Conservation (phyloP, 2,329 filamentous ascomycete genomes). For the Aspergillus ustus region DNA sequence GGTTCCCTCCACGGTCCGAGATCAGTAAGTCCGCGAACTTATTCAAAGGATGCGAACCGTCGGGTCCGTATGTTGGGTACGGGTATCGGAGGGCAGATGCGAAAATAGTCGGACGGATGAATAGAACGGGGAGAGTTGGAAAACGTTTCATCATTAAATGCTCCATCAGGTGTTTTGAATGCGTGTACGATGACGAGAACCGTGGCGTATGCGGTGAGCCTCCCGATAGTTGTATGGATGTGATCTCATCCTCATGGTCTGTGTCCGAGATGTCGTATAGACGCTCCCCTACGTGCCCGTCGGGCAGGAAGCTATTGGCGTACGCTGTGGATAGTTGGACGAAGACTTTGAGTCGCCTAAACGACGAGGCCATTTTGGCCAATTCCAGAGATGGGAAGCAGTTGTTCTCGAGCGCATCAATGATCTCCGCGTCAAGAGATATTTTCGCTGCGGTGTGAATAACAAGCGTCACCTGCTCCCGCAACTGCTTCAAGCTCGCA, state of each 20-base stretch:
- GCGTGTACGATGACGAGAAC: constrained; percentile 37
- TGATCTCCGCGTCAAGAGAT: constrained; percentile 32
- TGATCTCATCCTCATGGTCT: constrained; percentile 35
- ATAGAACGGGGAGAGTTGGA: constrained; percentile 33
- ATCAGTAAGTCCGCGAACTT: constrained; percentile 36
- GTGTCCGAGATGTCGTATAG: constrained; percentile 28
- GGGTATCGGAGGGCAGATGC: constrained; percentile 35
- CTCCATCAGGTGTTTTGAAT: constrained; percentile 40
- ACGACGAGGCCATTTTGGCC: constrained; percentile 31
- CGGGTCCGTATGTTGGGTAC: constrained; percentile 36
- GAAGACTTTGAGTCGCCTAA: constrained; percentile 34
- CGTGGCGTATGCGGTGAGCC: constrained; percentile 23
- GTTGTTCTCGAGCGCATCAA: constrained; percentile 36
- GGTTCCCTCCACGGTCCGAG: constrained; percentile 30
- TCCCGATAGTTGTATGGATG: constrained; percentile 26
- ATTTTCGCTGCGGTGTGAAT: constrained; percentile 42
- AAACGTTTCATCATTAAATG: constrained; percentile 33
- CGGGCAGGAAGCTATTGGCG: constrained; percentile 37
- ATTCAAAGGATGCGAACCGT: constrained; percentile 36
- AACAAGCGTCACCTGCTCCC: constrained; percentile 36
- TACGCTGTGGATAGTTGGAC: constrained; percentile 39
- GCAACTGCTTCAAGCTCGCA: constrained; percentile 23
- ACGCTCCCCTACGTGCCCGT: constrained; percentile 35
- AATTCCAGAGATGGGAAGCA: constrained; percentile 37
- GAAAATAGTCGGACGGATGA: constrained; percentile 39